phyloP scores from a whole-genome alignment of 2,329 filamentous ascomycete species.

The Xylariaceae sp. region DNA sequence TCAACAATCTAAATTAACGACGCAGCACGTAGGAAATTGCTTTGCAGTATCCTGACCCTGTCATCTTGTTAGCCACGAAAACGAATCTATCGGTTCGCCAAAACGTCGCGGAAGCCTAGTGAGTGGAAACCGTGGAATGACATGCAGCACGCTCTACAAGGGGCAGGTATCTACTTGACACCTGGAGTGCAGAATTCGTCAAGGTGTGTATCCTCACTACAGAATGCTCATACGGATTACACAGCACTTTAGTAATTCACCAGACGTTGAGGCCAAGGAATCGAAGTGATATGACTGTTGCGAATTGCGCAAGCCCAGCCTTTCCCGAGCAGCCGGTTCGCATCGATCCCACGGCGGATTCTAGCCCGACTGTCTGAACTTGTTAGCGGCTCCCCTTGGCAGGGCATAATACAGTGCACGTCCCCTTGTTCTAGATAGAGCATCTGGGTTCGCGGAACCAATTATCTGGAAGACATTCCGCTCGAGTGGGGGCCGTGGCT shows the following conservation, averaged over 20 bases:
- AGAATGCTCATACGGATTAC: too few relatives aligned
- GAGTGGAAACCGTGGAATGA: neutral
- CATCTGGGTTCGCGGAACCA: too few relatives aligned
- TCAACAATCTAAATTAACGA: neutral
- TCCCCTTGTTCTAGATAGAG: too few relatives aligned
- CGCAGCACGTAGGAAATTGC: neutral
- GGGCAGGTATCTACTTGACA: neutral
- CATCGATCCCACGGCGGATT: slow-evolving; percentile 8
- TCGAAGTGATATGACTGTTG: neutral
- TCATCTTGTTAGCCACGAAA: neutral
- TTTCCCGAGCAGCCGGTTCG: slow-evolving; percentile 16
- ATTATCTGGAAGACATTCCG: too few relatives aligned
- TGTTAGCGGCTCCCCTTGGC: too few relatives aligned
- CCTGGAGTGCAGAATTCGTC: neutral
- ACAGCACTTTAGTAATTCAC: neutral
- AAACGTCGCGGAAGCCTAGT: neutral
- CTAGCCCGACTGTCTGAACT: slow-evolving; percentile 2
- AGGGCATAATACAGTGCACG: too few relatives aligned
- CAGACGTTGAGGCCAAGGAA: neutral
- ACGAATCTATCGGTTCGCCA: neutral
- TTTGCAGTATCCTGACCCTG: neutral
- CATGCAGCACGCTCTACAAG: neutral
- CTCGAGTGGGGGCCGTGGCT: too few relatives aligned
- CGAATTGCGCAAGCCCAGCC: slow-evolving; percentile 1
- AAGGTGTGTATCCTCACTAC: too few relatives aligned